Base-by-base conservation (phyloP, 2,329 filamentous ascomycete genomes). In the Dothiorella sarmentorum region DNA sequence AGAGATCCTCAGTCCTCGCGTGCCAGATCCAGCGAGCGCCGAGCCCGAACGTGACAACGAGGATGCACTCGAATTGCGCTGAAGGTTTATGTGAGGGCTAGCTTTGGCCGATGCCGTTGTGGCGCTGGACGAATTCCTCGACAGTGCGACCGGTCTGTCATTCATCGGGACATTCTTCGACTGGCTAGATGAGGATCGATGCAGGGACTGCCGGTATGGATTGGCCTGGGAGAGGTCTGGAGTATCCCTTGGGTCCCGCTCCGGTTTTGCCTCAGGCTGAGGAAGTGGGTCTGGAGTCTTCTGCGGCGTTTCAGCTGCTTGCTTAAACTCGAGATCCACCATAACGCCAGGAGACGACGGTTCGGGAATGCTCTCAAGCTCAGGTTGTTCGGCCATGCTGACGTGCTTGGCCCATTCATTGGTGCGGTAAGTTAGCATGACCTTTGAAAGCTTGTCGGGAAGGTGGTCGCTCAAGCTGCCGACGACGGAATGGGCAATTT, bases 381-480 rank as follows among this genome's bases (percentile, higher is more conserved):
- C 82, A 1, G 91, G 91, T 4, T 78, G 76, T 15, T 97, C 92
- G 6, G 93, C 91, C 40, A 82, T 77, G 62, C 86, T 85, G 10
- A 96, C 79, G 71, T 96, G 91, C 71, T 96, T 97, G 0, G 91
- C 91, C 93, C 93, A 97, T 74, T 97, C 93, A 63, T 96, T 96
- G 1, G 91, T 97, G 59, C 93, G 85, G 69, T 94, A 96, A 0
- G 88, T 89, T 70, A 90, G 78, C 1, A 91, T 88, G 7, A 96
- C 83, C 61, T 84, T 87, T 1, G 91, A 94, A 31, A 91, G 73
- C 11, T 85, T 84, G n/a, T 80, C 76, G 0, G 90, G 89, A 9
- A 96, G 80, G 10, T 80, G 80, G 3, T 85, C 84, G 40, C 40
- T 42, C 38, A 59, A 33, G 31, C 38, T 40, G 18, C 42, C 51